Conservation (phyloP, 345 rosid species). For the Eucalyptus rudis region DNA sequence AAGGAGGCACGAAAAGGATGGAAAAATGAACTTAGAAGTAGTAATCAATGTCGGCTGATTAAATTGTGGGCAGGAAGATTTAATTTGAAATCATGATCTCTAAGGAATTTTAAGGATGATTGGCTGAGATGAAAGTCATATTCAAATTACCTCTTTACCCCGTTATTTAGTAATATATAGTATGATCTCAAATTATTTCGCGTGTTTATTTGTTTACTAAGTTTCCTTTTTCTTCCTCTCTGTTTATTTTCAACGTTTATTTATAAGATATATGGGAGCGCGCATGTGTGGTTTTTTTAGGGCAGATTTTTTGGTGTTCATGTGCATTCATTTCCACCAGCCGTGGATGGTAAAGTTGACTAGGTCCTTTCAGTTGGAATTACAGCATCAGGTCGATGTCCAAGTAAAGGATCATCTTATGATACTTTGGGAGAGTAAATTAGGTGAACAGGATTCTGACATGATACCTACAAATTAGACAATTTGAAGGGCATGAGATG, state of each 20-base stretch:
- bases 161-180: not conserved
- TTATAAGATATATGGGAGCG: not conserved
- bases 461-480: not conserved
- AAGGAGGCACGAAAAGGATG: not conserved
- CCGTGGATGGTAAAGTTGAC: not conserved
- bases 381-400: not conserved
- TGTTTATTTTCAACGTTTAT: not conserved
- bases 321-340: not conserved
- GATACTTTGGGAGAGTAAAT: not conserved
- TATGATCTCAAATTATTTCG: not conserved
- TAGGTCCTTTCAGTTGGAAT: not conserved
- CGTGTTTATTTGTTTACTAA: not conserved
- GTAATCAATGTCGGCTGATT: not conserved
- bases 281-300: accelerated
- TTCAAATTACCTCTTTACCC: not conserved
- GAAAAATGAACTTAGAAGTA: not conserved
- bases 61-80: not conserved
- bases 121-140: not conserved
- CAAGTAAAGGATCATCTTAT: not conserved
- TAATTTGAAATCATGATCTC: not conserved
- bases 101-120: not conserved
- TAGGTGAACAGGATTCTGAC: not conserved
- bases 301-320: not conserved
- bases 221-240: not conserved
- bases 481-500: not conserved